phyloP scores from a whole-genome alignment of 495 filamentous ascomycete species.

The Penicillium ochrochloron region DNA sequence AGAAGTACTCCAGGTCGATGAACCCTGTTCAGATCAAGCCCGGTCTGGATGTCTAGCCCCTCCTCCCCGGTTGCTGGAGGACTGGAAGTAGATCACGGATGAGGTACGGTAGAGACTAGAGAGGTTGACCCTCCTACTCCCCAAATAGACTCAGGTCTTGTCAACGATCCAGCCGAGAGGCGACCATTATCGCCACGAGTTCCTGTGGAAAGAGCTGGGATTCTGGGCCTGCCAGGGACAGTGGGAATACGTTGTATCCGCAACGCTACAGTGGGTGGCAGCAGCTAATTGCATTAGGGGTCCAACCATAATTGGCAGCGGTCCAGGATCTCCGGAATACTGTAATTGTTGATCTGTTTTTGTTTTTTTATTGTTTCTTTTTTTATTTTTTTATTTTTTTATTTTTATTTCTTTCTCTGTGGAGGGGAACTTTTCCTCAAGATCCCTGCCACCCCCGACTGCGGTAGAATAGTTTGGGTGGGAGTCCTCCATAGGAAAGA shows the following conservation, averaged over 20 bases:
- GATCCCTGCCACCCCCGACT: conserved; percentile 22
- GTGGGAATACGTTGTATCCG: conserved; percentile 34
- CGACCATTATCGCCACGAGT: conserved; percentile 41
- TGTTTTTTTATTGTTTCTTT: conserved; percentile 7
- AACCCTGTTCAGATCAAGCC: conserved; percentile 16
- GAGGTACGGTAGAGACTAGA: not conserved
- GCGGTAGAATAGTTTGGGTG: conserved; percentile 10
- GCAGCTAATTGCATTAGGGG: conserved; percentile 36
- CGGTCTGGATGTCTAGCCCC: not conserved
- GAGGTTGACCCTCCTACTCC: conserved; percentile 6
- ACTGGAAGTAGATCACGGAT: not conserved
- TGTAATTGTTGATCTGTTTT: conserved; percentile 11
- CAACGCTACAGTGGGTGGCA: conserved; percentile 35
- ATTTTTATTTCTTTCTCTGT: conserved; percentile 11
- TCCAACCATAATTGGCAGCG: conserved; percentile 31
- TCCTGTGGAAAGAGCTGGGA: conserved; percentile 32
- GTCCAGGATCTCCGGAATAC: conserved; percentile 18
- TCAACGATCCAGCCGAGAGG: conserved; percentile 17
- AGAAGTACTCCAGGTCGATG: not conserved
- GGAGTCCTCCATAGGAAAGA: conserved; percentile 24
- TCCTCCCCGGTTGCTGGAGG: conserved; percentile 2
- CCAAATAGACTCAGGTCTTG: conserved; percentile 21
- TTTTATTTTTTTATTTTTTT: conserved; percentile 13
- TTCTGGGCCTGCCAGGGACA: conserved; percentile 42
- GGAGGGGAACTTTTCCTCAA: not conserved